A percentile compares a stretch with the other conserved stretches of the same genome.
Conservation (phyloP, 2,329 filamentous ascomycete species). For the Chaetomium globosum region DNA sequence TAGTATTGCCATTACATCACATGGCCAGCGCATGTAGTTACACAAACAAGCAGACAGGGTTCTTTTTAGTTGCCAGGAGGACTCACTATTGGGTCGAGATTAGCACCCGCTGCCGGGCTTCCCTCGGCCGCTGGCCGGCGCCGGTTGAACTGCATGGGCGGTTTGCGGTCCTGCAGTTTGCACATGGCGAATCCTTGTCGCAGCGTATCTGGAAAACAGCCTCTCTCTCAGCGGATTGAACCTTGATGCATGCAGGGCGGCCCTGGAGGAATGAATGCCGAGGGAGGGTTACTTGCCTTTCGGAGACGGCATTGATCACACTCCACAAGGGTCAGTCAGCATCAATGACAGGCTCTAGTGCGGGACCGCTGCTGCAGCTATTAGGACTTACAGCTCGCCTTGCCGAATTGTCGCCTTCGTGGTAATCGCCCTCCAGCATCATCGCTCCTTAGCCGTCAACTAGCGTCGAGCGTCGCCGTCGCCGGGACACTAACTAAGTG, state of each 20-base stretch:
- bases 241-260: not conserved
- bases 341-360: too few relatives aligned
- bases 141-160: slow-evolving; percentile 59
- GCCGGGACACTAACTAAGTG: not conserved
- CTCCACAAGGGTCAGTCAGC: slow-evolving; percentile 39
- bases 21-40: too few relatives aligned
- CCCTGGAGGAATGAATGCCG: not conserved
- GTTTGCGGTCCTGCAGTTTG: slow-evolving; percentile 59
- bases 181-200: slow-evolving; percentile 61
- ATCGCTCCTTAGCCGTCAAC: slow-evolving; percentile 12
- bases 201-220: slow-evolving; percentile 54
- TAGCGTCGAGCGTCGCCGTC: not conserved
- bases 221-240: not conserved
- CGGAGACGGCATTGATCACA: slow-evolving; percentile 48
- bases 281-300: slow-evolving; percentile 31
- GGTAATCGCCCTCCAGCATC: slow-evolving; percentile 16
- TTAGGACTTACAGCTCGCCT: slow-evolving; percentile 30
- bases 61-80: not conserved
- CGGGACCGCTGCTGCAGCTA: not conserved
- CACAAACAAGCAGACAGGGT: not conserved
- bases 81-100: slow-evolving; percentile 64
- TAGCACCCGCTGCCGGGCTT: slow-evolving; percentile 58
- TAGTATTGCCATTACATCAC: not conserved
- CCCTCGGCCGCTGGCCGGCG: slow-evolving; percentile 57
- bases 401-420: slow-evolving; percentile 18